Conservation (phyloP, 2,329 filamentous ascomycete genomes). For the Xylariaceae sp. region DNA sequence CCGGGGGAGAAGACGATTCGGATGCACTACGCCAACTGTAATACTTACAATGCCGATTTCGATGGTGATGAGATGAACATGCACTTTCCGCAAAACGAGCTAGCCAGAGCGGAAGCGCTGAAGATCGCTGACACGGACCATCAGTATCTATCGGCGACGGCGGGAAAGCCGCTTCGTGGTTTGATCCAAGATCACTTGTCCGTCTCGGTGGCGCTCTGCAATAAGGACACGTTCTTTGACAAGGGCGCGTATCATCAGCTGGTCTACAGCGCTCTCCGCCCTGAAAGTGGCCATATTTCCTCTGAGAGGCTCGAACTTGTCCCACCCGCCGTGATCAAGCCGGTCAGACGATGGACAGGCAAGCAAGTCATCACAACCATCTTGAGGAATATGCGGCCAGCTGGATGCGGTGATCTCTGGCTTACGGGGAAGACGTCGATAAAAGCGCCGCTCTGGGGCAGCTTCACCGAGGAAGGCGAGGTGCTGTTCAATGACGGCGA, state of each 20-base stretch:
- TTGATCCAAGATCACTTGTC: constrained; percentile 98
- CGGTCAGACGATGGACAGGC: constrained; percentile 79
- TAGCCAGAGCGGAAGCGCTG: constrained; percentile 85
- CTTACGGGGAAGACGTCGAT: constrained; percentile 75
- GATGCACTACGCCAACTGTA: constrained; percentile 99
- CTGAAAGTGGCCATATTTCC: constrained; percentile 82
- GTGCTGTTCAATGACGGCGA: constrained; percentile 84
- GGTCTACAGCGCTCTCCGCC: constrained; percentile 82
- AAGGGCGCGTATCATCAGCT: constrained; percentile 85
- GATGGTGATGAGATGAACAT: constrained; percentile 99
- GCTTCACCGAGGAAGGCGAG: constrained; percentile 65
- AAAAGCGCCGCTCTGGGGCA: constrained; percentile 69
- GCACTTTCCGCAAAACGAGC: constrained; percentile 97
- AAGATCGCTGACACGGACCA: constrained; percentile 95
- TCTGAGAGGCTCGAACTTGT: constrained; percentile 76
- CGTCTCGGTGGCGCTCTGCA: constrained; percentile 85
- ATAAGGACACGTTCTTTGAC: constrained; percentile 83
- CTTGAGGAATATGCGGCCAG: constrained; percentile 81
- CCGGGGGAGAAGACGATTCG: constrained; percentile 95
- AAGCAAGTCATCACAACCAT: constrained; percentile 94
- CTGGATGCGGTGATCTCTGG: constrained; percentile 66
- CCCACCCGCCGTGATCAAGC: constrained; percentile 74
- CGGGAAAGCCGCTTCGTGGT: constrained; percentile 87
- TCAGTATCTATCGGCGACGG: constrained; percentile 90
- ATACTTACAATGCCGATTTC: constrained; percentile 98